A percentile compares a stretch with the other conserved stretches of the same genome.
Evolutionary conservation across 1,139 yeast genomes (phyloP).

Genomic region (Chernovozyma sophiae-reginae): DNA sequence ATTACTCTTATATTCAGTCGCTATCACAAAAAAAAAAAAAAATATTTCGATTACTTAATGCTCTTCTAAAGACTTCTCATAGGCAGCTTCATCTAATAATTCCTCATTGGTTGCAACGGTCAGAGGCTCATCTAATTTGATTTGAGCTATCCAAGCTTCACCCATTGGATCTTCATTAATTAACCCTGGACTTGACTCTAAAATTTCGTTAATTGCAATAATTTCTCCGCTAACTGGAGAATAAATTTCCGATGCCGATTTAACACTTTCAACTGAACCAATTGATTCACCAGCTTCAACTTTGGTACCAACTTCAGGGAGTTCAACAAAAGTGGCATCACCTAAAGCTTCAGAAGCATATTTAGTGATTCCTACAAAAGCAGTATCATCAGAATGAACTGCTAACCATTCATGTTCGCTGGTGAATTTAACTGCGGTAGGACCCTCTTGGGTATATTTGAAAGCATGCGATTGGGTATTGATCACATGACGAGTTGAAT

Average conservation of each 20-base stretch:
- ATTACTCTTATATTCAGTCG: too few species aligned
- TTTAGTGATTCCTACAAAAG: conserved; percentile 87
- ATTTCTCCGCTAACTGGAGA: conserved; percentile 82
- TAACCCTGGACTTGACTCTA: conserved; percentile 70
- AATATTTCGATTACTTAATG: conserved; percentile 24
- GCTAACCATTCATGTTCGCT: conserved; percentile 97
- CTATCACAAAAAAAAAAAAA: too few species aligned
- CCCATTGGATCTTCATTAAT: conserved; percentile 91
- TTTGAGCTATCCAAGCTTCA: conserved; percentile 87
- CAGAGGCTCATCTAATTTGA: conserved; percentile 45
- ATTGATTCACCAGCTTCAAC: conserved; percentile 75
- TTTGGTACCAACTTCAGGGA: conserved; percentile 70
- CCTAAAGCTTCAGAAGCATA: conserved; percentile 98
- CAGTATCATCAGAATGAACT: conserved; percentile 72
- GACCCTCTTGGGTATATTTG: conserved; percentile 48
- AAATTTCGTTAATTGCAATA: conserved; percentile 61
- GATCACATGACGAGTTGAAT: conserved; percentile 43
- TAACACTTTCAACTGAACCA: conserved; percentile 93
- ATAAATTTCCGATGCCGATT: conserved; percentile 90
- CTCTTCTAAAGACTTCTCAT: conserved; percentile 59
- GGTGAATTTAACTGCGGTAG: conserved; percentile 63
- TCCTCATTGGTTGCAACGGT: conserved; percentile 25
- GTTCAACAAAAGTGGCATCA: conserved; percentile 91
- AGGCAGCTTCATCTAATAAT: conserved; percentile 50
- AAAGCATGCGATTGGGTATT: conserved; percentile 50